phyloP scores from a whole-genome alignment of 768 basidiomycete genomes.

The Lentinus tigrinus region DNA sequence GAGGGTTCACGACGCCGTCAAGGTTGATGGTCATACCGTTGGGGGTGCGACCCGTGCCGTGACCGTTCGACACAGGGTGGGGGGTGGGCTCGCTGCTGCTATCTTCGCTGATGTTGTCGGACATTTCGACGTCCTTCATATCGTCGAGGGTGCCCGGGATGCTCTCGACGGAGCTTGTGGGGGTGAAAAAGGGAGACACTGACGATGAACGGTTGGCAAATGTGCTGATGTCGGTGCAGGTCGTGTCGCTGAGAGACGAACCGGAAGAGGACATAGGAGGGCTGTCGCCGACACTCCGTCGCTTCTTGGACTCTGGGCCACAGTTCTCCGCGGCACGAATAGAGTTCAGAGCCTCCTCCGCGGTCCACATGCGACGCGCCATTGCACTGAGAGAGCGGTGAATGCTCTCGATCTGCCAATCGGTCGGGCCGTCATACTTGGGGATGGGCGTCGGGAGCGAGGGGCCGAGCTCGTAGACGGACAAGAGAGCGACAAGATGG shows the following conservation, averaged over 20 bases:
- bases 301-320: conserved; percentile 46
- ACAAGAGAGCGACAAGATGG: conserved; percentile 57
- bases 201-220: conserved; percentile 16
- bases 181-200: conserved; percentile 27
- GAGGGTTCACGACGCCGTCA: conserved; percentile 41
- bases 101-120: conserved; percentile 17
- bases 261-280: conserved; percentile 23
- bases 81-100: conserved; percentile 23
- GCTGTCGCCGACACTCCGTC: conserved; percentile 36
- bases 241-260: conserved; percentile 18
- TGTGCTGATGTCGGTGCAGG: conserved; percentile 10
- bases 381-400: conserved; percentile 49
- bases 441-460: conserved; percentile 46
- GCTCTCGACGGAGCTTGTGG: conserved; percentile 26
- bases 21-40: conserved; percentile 51
- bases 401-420: conserved; percentile 61
- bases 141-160: conserved; percentile 19
- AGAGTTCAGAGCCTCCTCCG: conserved; percentile 45
- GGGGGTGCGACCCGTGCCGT: conserved; percentile 23
- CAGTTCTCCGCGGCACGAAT: conserved; percentile 41
- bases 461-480: conserved; percentile 58
- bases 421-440: conserved; percentile 52
- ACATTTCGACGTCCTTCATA: conserved; percentile 24
- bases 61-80: conserved; percentile 6
- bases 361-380: conserved; percentile 53